A percentile compares a stretch with the other conserved stretches of the same genome.
Conservation (phyloP, 2,329 filamentous ascomycete species). For the Clonostachys sp. region DNA sequence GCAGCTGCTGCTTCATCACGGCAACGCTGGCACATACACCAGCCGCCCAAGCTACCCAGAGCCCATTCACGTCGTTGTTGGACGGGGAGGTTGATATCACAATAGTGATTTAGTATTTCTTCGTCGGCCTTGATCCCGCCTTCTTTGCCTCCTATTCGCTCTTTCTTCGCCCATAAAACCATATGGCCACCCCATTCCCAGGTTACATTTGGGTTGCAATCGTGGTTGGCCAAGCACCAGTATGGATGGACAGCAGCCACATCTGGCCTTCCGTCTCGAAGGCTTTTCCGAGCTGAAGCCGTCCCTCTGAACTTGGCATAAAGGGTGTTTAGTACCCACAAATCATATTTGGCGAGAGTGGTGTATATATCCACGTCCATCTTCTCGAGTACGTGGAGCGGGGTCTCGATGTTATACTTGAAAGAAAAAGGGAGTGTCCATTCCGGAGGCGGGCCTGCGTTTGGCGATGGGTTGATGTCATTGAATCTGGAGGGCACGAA, state of each 20-base stretch:
- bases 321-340: constrained; percentile 86
- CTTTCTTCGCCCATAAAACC: constrained; percentile 60
- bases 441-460: constrained; percentile 50
- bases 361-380: constrained; percentile 78
- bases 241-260: constrained; percentile 90
- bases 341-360: constrained; percentile 53
- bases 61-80: constrained; percentile 86
- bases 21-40: constrained; percentile 84
- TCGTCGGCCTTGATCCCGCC: constrained; percentile 71
- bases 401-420: constrained; percentile 67
- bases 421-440: constrained; percentile 77
- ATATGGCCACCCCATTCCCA: constrained; percentile 91
- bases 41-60: constrained; percentile 78
- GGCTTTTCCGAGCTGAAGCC: constrained; percentile 77
- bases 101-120: constrained; percentile 92
- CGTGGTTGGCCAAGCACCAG: constrained; percentile 96
- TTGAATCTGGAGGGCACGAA: constrained; percentile 50
- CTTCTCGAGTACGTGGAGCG: constrained; percentile 75
- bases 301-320: constrained; percentile 93
- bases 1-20: constrained; percentile 55
- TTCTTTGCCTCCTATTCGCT: constrained; percentile 42
- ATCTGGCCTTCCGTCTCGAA: constrained; percentile 76
- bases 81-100: constrained; percentile 75
- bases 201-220: constrained; percentile 88
- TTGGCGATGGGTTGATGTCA: constrained; percentile 47